Base-by-base conservation (phyloP, 805 yeast genomes). In the Metschnikowia reukaufii region DNA sequence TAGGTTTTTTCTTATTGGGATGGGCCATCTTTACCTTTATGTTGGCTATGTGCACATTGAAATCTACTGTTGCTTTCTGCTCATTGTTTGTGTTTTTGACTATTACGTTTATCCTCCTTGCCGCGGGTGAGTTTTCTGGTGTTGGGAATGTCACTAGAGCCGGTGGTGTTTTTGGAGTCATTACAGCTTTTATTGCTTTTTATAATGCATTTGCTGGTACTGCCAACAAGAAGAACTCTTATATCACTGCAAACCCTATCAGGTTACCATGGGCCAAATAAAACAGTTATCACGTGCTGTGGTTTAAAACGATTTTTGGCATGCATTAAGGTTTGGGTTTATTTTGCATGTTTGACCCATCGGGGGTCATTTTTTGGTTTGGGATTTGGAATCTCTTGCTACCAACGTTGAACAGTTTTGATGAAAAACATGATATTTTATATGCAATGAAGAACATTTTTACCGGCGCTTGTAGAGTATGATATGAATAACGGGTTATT, bases 141-240 rank as follows among this genome's bases (percentile, higher is more conserved):
- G 60, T 51, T 8, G 60, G 57, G 4, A 53, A 54, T 6, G 62
- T 63, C 10, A 50, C 63, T 4, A 64, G 70, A 47, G 74, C 72
- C 35, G 76, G 74, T 21, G 76, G 76, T 36, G 69, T 70, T 6
- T 42, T 62, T 42, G 76, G 76, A n/a, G 67, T 70, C n/a, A 62
- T 72, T 34, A 65, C 73, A 12, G 68, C 70, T 2, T 58, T 71
- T 48, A 50, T 68, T 31, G 76, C 73, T 1, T 70, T 63, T 55
- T 72, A 72, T 54, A 70, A 71, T 47, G 74, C 74, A 5, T 70
- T 60, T 44, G 70, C 74, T 18, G 74, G 74, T 59, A 56, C 58
- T 5, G 73, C 74, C 36, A 67, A 56, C 41, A 52, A 40, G 21
- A 59, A 58, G 42, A 72, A 72, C 61, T 62, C 71, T 17, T 71